These are phyloP conservation scores for Alnus rubra DNA, from an alignment of 306 rosid genomes.

Conservation along the genomic window DNA sequence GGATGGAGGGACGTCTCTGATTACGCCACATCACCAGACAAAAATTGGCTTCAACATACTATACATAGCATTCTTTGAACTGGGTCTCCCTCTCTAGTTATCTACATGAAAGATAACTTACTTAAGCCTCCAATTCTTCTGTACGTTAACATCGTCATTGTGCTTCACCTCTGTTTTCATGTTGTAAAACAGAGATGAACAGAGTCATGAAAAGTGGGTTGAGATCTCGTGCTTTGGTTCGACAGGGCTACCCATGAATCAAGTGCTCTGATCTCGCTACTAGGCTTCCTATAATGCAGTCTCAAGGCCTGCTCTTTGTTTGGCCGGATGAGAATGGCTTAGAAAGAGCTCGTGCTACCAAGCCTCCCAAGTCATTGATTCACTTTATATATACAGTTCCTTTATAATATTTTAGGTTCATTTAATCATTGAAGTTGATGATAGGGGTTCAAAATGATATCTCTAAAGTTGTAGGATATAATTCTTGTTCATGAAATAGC, in stretches of 20 bases:
- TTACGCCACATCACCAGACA: too few relatives aligned
- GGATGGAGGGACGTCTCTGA: too few relatives aligned
- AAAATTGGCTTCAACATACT: too few relatives aligned
- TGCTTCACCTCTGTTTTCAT: too few relatives aligned
- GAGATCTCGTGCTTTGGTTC: slow-evolving; percentile 84
- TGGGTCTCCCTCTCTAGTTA: too few relatives aligned
- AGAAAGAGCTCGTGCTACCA: slow-evolving; percentile 79
- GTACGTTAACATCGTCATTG: too few relatives aligned
- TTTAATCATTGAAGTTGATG: slow-evolving; percentile 20
- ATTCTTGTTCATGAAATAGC: not conserved
- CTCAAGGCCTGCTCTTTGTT: slow-evolving; percentile 96
- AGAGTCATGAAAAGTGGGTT: slow-evolving; percentile 37
- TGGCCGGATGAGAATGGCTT: slow-evolving; percentile 99
- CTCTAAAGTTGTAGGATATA: not conserved
- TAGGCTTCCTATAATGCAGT: slow-evolving; percentile 74
- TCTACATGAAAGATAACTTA: too few relatives aligned
- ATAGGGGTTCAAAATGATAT: slow-evolving; percentile 13
- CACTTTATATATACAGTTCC: slow-evolving; percentile 11
- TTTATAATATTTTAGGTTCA: not conserved
- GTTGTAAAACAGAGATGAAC: too few relatives aligned
- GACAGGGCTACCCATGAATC: slow-evolving; percentile 62
- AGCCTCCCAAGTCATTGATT: slow-evolving; percentile 72
- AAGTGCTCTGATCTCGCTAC: slow-evolving; percentile 84
- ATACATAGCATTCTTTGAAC: too few relatives aligned
- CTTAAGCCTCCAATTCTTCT: too few relatives aligned